A percentile compares a stretch with the other conserved stretches of the same genome.
Conservation (phyloP, 2,329 filamentous ascomycete genomes). For the Hypomyces perniciosus region DNA sequence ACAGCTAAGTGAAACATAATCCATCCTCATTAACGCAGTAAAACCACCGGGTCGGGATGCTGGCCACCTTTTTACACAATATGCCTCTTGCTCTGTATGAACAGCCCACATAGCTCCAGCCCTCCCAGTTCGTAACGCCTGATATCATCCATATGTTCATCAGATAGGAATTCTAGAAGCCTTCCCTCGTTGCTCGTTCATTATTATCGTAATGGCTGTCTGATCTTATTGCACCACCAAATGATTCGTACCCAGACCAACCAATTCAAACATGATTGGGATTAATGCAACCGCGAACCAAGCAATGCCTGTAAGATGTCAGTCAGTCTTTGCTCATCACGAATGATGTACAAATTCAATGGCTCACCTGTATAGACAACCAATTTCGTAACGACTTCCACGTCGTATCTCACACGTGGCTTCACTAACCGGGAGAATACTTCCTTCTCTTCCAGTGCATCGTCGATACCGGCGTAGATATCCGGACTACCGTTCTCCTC, state of each 20-base stretch:
- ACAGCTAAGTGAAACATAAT: too few relatives aligned
- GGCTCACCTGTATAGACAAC: constrained; percentile 83
- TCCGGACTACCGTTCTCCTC: constrained; percentile 31
- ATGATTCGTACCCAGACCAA: constrained; percentile 45
- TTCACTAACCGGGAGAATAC: constrained; percentile 80
- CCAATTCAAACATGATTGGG: constrained; percentile 63
- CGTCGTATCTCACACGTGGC: constrained; percentile 89
- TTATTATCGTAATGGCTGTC: background rate
- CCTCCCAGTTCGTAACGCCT: constrained; percentile 1
- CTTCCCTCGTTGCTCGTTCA: background rate
- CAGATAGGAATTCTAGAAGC: background rate
- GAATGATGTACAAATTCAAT: background rate
- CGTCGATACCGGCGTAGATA: constrained; percentile 27
- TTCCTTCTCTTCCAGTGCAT: constrained; percentile 61
- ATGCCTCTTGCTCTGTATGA: background rate
- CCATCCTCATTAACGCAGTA: too few relatives aligned
- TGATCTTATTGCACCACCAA: constrained; percentile 15
- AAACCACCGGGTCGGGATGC: too few relatives aligned
- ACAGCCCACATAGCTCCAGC: background rate
- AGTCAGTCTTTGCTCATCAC: constrained; percentile 13
- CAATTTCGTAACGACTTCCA: constrained; percentile 96
- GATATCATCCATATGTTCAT: background rate
- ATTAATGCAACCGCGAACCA: constrained; percentile 74
- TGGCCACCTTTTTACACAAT: background rate
- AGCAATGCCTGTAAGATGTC: constrained; percentile 58